Conservation (phyloP, 2,329 filamentous ascomycete genomes). For the Aspergillus sp. region DNA sequence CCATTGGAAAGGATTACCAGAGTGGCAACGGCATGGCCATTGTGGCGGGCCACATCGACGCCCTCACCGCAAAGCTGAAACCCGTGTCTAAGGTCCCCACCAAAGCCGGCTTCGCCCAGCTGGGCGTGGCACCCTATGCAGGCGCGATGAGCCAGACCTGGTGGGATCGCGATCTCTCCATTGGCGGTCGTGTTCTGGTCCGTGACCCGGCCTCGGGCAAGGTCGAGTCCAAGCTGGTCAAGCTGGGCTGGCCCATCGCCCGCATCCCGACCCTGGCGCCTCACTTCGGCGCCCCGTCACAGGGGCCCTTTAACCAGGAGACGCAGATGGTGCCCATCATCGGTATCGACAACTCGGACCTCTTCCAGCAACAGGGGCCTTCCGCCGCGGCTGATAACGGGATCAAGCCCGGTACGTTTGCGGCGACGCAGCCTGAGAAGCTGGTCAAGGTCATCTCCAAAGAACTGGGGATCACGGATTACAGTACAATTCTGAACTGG, state of each 20-base stretch:
- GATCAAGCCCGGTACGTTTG: slow-evolving; percentile 63
- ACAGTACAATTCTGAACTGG: slow-evolving; percentile 84
- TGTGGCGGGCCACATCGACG: slow-evolving; percentile 89
- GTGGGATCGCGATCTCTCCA: slow-evolving; percentile 94
- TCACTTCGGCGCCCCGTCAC: slow-evolving; percentile 76
- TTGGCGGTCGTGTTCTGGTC: slow-evolving; percentile 85
- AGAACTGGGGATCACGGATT: slow-evolving; percentile 71
- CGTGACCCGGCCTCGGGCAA: slow-evolving; percentile 70
- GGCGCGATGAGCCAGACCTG: slow-evolving; percentile 84
- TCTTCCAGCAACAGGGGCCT: slow-evolving; percentile 31
- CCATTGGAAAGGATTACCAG: slow-evolving; percentile 74
- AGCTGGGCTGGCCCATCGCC: slow-evolving; percentile 92
- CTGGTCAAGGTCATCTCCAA: slow-evolving; percentile 79
- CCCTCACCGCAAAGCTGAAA: slow-evolving; percentile 86
- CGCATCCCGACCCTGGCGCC: slow-evolving; percentile 87
- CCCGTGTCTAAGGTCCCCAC: slow-evolving; percentile 81
- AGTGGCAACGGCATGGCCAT: slow-evolving; percentile 84
- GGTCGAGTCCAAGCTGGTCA: slow-evolving; percentile 77
- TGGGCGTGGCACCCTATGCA: slow-evolving; percentile 90
- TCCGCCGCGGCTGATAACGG: slow-evolving; percentile 38
- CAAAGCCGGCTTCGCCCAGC: slow-evolving; percentile 80
- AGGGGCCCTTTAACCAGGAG: slow-evolving; percentile 74
- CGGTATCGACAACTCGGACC: slow-evolving; percentile 73
- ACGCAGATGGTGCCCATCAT: slow-evolving; percentile 94
- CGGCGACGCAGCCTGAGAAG: slow-evolving; percentile 76